Base-by-base conservation (phyloP, 2,329 filamentous ascomycete species). In the Pseudogymnoascus sp. region DNA sequence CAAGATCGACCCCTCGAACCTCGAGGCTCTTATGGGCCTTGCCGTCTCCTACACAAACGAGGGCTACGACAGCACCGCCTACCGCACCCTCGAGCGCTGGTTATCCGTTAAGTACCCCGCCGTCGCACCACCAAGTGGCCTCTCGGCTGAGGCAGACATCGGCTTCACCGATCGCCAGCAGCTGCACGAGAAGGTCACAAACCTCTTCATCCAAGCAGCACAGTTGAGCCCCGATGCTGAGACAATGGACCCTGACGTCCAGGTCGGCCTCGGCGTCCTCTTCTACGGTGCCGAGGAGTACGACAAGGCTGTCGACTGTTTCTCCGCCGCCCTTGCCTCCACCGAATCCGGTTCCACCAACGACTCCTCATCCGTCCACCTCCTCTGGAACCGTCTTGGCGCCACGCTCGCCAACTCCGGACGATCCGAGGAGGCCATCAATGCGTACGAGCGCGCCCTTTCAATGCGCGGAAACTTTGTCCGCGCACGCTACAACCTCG, bases 251-350 rank as follows among this genome's bases (percentile, higher is more conserved):
- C 94, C 94, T 0, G 94, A 99, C 73, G 94, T 99, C 6, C 95
- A 99, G 76, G 94, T 99, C 63, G 94, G 94, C 0, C 82, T 99
- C 1, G 95, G 95, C 37, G 94, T 99, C 4, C 83, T 99, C 14
- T 97, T 99, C 79, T 99, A 99, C 77, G 94, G 93, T 60, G 92
- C 91, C 31, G 94, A 99, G 76, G 93, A 97, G 73, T 97, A 97
- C 78, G 91, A 94, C 73, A 99, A 99, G 78, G 94, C 94, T 0
- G 93, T 99, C 38, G 94, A 99, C 79, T 99, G 95, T 80, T 99
- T 99, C 83, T 90, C 89, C 62, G 88, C 93, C 0, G 93, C 95
- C 0, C 84, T 99, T 23, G 90, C 91, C 64, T 91, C 86, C 23
- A 91, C 90, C 0, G 92, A 96, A 75, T 83, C 87, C 37, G 94